Base-by-base conservation (phyloP, 352 stramenopile genomes). In the Phytophthora niederhauseri region DNA sequence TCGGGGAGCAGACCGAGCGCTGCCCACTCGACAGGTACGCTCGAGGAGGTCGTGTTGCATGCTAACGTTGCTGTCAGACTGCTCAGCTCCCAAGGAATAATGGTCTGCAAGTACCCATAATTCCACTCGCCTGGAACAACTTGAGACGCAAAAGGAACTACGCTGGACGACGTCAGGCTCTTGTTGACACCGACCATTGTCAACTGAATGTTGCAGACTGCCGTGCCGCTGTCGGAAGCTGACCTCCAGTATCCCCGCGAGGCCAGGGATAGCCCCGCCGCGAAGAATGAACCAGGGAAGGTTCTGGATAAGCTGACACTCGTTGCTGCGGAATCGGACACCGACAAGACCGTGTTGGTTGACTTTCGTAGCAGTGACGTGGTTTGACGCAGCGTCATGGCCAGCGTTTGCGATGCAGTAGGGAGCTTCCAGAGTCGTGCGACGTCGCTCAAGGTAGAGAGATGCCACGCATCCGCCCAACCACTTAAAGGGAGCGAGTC, bases 1-100 rank as follows among this genome's bases (percentile, higher is more conserved):
- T 88, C 80, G 0, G 84, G 78, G n/a, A 92, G 76, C 19, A 92
- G 45, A 0, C 84, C 80, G 1, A 90, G 73, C 15, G 61, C 68
- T 36, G 84, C 76, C 80, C 81, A 90, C 52, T 92, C 76, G 55
- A 88, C 70, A 4, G 56, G 30, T 2, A 66, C 38, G 12, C 69
- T 57, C 1, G 61, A 38, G 9, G 62, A 60, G 1, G 80, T 85
- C 4, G 75, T 82, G 28, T 76, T 87, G 69, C 84, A 92, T 30
- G 74, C 61, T 19, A 92, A 56, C 0, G 28, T 45, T 20, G 89
- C 43, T 34, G 63, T 56, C 6, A 89, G 56, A 0, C 46, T 68
- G 4, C 73, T 69, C 19, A 92, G n/a, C 31, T 89, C 71, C 54
- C 69, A 81, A 0, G 71, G 70, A 15, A 90, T 76, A 36, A 64